Evolutionary conservation across 1,284 basidiomycete species (phyloP), one percentile per base, ranked within the genome.

Genomic region (Pterulicium gracile): DNA sequence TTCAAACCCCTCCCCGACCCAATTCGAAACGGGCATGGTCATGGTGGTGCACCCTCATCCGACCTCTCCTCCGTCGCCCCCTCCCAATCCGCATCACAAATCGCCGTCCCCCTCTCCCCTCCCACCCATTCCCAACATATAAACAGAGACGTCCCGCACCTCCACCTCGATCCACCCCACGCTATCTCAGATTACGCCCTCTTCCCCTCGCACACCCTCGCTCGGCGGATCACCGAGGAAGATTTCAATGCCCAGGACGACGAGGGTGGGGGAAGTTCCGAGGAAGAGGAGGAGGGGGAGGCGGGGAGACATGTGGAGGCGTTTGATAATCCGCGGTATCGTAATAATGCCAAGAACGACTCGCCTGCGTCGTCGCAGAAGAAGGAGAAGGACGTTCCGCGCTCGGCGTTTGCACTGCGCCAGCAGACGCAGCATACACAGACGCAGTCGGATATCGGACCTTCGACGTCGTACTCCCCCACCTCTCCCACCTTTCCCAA

Each of bases 61-160:
- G 69, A 70, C 50, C 56, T 64, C 12, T 77, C 73, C 24, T 76
- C 76, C 2, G 59, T 80, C 49, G 68, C 74, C 1, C 77, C 79
- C 24, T 81, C 79, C 47, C 82, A 85, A 54, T 84, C 81, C 1
- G 77, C 75, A 1, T 81, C 80, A 17, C 75, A 81, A 59, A 62
- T 67, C 47, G 58, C 63, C 46, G 21, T 56, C n/a, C 43, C 48
- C 15, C 17, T 46, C 2, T 18, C 51, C 43, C 19, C 42, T 14
- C 41, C 22, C 4, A 17, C 42, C 20, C 3, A 34, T 18, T 41
- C 49, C n/a, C 14, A 22, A 36, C 49, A 49, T 40, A 50, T 50
- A 10, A 46, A 49, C 7, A 49, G 47, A 0, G 44, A 50, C 23
- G 48, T 41, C 7, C 42, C 49, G n/a, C 46, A 24, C 36, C 13